phyloP scores from a whole-genome alignment of 2,329 filamentous ascomycete species.

The Cylindrodendrum hubeiense region DNA sequence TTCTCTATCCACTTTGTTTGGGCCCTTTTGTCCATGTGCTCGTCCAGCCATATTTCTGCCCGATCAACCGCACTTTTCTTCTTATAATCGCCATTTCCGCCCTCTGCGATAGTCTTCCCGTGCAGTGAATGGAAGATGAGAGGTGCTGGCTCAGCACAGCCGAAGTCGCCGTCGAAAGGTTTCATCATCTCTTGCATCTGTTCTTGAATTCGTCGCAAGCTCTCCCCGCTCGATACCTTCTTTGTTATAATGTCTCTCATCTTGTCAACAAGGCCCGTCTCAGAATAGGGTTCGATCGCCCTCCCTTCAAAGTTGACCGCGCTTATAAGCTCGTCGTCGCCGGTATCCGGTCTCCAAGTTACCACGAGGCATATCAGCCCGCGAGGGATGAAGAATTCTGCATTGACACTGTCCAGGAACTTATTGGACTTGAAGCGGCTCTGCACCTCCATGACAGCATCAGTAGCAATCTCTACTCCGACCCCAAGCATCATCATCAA shows the following conservation, averaged over 20 bases:
- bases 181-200: conserved; percentile 20
- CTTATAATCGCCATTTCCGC: not conserved
- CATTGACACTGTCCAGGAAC: conserved; percentile 68
- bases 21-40: conserved; percentile 9
- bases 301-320: conserved; percentile 7
- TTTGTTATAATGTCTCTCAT: conserved; percentile 8
- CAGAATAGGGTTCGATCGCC: not conserved
- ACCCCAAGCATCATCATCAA: conserved; percentile 39
- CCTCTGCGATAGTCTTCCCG: not conserved
- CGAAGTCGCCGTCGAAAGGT: conserved; percentile 44
- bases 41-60: conserved; percentile 4
- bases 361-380: conserved; percentile 65
- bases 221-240: conserved; percentile 27
- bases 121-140: conserved; percentile 62
- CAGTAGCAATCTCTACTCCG: conserved; percentile 56
- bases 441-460: conserved; percentile 55
- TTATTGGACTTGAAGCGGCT: conserved; percentile 59
- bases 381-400: conserved; percentile 67
- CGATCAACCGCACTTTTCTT: conserved; percentile 7
- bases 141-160: conserved; percentile 60
- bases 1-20: conserved; percentile 13
- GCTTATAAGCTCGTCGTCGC: conserved; percentile 35
- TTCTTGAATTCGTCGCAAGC: conserved; percentile 1
- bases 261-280: not conserved
- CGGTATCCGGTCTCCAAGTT: conserved; percentile 60